These are phyloP conservation scores for Pugionium dolabratum DNA, from an alignment of 345 rosid species.

Conservation along the genomic window DNA sequence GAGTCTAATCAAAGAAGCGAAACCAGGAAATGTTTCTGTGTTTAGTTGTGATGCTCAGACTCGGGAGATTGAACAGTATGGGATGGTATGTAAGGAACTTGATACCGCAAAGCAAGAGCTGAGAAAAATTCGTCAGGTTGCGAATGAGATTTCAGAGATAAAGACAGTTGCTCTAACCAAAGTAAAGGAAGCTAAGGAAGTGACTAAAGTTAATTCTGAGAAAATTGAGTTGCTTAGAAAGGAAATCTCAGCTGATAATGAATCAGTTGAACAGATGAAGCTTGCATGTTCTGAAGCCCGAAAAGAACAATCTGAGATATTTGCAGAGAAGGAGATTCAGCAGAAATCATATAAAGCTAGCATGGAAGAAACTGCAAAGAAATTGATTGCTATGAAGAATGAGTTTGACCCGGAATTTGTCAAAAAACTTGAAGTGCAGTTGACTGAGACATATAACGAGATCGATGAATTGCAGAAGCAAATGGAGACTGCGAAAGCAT, in stretches of 20 bases:
- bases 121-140: conserved; percentile 64
- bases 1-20: conserved; percentile 56
- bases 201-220: conserved; percentile 61
- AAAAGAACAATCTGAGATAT: conserved; percentile 70
- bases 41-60: conserved; percentile 48
- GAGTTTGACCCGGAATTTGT: conserved; percentile 74
- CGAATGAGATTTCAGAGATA: conserved; percentile 52
- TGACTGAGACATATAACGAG: conserved; percentile 62
- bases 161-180: conserved; percentile 61
- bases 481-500: conserved; percentile 72
- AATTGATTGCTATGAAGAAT: conserved; percentile 53
- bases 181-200: conserved; percentile 64
- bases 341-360: conserved; percentile 60
- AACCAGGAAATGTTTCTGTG: conserved; percentile 42
- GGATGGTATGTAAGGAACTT: conserved; percentile 58
- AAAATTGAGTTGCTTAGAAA: conserved; percentile 66
- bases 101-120: conserved; percentile 80
- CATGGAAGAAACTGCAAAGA: conserved; percentile 66
- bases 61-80: conserved; percentile 65
- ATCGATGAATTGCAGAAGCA: conserved; percentile 60
- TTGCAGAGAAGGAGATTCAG: conserved; percentile 66
- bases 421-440: conserved; percentile 59
- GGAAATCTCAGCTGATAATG: conserved; percentile 74
- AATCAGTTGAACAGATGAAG: conserved; percentile 81
- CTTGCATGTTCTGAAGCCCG: conserved; percentile 64